phyloP scores from a whole-genome alignment of 176 grass and related monocot species.

The Carex parvula region DNA sequence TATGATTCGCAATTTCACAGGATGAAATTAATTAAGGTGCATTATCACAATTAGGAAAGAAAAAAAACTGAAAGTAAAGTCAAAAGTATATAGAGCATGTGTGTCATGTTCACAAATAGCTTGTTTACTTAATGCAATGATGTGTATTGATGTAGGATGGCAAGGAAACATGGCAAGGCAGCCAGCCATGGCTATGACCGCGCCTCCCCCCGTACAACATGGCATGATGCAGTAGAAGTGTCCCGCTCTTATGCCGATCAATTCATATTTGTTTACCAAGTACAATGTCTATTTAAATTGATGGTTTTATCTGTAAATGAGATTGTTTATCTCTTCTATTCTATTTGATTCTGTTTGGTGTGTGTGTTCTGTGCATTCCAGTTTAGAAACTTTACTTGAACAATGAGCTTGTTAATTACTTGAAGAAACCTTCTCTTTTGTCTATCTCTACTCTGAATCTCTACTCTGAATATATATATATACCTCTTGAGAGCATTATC shows the following conservation, averaged over 20 bases:
- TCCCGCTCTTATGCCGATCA: background rate
- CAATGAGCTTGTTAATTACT: background rate
- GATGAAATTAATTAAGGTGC: too few species aligned
- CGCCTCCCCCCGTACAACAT: conserved; percentile 1
- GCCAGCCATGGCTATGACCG: conserved; percentile 14
- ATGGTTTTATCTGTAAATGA: background rate
- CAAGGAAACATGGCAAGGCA: conserved; percentile 46
- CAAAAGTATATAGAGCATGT: background rate
- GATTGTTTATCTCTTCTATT: background rate
- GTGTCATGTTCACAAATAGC: background rate
- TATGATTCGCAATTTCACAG: too few species aligned
- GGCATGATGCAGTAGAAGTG: conserved; percentile 40
- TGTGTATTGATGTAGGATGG: conserved; percentile 37
- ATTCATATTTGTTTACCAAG: background rate
- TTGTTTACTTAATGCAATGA: background rate
- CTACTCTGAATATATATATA: too few species aligned
- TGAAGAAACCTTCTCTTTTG: background rate
- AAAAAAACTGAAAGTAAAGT: background rate
- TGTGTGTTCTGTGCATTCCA: background rate
- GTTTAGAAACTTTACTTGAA: background rate
- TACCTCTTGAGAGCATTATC: too few species aligned
- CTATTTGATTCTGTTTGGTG: background rate
- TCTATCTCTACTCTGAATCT: background rate
- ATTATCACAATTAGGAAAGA: background rate
- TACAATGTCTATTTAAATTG: background rate